These are phyloP conservation scores for Trametes sp. DNA, from an alignment of 1,284 basidiomycete species.

Conservation along the genomic window DNA sequence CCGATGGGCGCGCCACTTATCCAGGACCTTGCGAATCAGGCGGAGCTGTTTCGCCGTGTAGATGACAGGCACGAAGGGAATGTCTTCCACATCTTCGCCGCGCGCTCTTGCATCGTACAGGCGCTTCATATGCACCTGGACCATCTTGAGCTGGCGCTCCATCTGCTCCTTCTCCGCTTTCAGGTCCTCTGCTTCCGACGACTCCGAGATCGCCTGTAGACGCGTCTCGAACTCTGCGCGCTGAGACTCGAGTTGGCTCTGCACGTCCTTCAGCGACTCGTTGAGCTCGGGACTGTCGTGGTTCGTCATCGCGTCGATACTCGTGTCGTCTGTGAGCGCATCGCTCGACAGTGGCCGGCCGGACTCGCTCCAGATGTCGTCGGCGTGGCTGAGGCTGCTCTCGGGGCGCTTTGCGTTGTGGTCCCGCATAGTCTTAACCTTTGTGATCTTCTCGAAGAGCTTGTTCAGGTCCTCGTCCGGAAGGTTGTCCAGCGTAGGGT, in stretches of 20 bases:
- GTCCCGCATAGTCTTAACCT: constrained; percentile 89
- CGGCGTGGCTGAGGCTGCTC: constrained; percentile 84
- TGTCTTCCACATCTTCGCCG: constrained; percentile 71
- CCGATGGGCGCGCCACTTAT: constrained; percentile 85
- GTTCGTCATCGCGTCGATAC: constrained; percentile 71
- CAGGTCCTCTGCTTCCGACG: constrained; percentile 82
- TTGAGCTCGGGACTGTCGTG: constrained; percentile 75
- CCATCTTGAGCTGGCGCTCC: constrained; percentile 84
- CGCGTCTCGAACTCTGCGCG: constrained; percentile 64
- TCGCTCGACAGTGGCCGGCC: constrained; percentile 70
- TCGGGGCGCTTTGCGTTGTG: constrained; percentile 80
- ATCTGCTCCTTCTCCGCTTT: constrained; percentile 91
- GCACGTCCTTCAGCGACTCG: constrained; percentile 69
- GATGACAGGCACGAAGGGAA: constrained; percentile 77
- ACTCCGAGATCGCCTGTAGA: constrained; percentile 75
- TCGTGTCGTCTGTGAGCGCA: constrained; percentile 85
- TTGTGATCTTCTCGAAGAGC: constrained; percentile 91
- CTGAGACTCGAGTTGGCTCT: constrained; percentile 66
- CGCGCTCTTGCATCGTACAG: constrained; percentile 82
- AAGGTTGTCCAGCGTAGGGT: constrained; percentile 88
- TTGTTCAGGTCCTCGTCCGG: constrained; percentile 94
- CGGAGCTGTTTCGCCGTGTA: constrained; percentile 84
- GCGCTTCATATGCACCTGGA: constrained; percentile 85
- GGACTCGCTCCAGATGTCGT: constrained; percentile 86
- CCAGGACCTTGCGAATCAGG: constrained; percentile 81